Conservation (phyloP, 1,284 basidiomycete genomes). For the Amylostereum chailletii region DNA sequence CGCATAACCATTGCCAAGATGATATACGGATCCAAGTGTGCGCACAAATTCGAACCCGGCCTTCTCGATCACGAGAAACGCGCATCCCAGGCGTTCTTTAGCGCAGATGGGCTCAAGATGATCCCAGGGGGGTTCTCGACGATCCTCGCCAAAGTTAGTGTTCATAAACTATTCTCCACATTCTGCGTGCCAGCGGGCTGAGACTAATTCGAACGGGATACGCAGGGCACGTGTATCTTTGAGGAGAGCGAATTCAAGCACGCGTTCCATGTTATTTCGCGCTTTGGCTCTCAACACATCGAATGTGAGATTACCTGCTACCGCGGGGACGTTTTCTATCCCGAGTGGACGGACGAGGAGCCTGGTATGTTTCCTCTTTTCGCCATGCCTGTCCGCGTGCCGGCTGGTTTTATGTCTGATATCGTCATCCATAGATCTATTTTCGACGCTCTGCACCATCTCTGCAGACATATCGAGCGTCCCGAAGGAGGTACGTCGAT, state of each 20-base stretch:
- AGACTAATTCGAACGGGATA: background rate
- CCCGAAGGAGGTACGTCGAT: background rate
- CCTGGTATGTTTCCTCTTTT: background rate
- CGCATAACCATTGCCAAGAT: conserved; percentile 38
- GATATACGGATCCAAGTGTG: conserved; percentile 21
- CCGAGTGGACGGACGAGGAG: background rate
- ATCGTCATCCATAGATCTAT: background rate
- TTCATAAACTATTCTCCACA: no score
- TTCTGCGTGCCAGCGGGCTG: no score
- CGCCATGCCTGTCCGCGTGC: background rate
- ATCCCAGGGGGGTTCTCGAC: background rate
- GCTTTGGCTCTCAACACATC: background rate
- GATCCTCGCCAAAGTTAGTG: background rate
- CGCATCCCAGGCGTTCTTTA: background rate
- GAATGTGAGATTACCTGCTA: background rate
- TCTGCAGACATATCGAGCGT: background rate
- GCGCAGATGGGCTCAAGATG: background rate
- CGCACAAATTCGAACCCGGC: background rate
- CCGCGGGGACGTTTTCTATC: background rate
- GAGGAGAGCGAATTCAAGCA: background rate
- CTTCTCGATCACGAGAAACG: background rate
- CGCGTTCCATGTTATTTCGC: background rate
- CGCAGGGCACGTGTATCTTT: background rate
- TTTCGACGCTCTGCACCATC: background rate
- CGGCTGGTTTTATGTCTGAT: background rate